These are phyloP conservation scores for Phialophora chinensis DNA, from an alignment of 2,329 filamentous ascomycete genomes.

Conservation along the genomic window DNA sequence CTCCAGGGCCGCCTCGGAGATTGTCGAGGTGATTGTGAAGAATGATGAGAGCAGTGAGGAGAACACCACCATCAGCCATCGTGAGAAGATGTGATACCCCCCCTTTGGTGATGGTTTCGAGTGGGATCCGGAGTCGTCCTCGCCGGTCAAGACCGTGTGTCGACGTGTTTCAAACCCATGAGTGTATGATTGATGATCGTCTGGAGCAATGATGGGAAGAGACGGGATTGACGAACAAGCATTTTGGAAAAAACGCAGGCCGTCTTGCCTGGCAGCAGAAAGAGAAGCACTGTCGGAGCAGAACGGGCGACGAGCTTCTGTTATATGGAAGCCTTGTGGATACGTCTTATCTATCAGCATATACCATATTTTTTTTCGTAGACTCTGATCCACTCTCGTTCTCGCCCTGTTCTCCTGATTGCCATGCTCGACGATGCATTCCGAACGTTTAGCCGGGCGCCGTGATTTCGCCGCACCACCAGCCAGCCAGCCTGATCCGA, in stretches of 20 bases:
- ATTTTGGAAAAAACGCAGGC: background rate
- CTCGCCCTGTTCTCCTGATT: too few species aligned
- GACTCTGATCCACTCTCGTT: background rate
- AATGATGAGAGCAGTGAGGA: slow-evolving; percentile 26
- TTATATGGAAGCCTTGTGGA: slow-evolving; percentile 19
- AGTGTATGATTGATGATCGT: slow-evolving; percentile 20
- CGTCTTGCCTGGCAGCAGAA: slow-evolving; percentile 2
- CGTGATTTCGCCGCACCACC: slow-evolving; percentile 12
- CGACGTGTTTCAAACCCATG: background rate
- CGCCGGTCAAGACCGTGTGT: background rate
- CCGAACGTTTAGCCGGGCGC: slow-evolving; percentile 27
- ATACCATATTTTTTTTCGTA: background rate
- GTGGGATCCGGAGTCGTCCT: background rate
- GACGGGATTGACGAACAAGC: background rate
- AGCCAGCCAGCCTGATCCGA: slow-evolving; percentile 14
- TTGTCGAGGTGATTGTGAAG: slow-evolving; percentile 33
- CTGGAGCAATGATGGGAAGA: slow-evolving; percentile 2
- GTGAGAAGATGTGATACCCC: slow-evolving; percentile 30
- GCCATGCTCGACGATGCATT: background rate
- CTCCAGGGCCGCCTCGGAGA: slow-evolving; percentile 24
- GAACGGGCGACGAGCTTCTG: slow-evolving; percentile 8
- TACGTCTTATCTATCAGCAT: slow-evolving; percentile 17
- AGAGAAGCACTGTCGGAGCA: slow-evolving; percentile 4
- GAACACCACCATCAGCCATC: slow-evolving; percentile 26
- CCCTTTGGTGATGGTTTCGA: too few species aligned